A percentile compares a stretch with the other conserved stretches of the same genome.
These are phyloP conservation scores for Apiospora phragmitis DNA, from an alignment of 2,329 filamentous ascomycete genomes.

Conservation along the genomic window DNA sequence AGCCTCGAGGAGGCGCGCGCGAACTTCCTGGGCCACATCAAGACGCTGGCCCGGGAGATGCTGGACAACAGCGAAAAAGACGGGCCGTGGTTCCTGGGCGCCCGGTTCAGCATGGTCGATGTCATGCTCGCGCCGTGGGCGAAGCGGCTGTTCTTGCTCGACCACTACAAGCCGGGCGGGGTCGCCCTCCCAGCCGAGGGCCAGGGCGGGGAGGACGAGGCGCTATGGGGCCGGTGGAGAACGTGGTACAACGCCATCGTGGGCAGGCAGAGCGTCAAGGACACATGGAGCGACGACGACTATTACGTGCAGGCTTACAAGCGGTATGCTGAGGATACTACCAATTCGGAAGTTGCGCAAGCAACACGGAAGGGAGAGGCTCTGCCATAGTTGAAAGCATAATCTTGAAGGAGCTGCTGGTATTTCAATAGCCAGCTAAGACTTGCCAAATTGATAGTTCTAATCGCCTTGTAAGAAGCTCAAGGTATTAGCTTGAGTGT, in stretches of 20 bases:
- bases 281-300: constrained; percentile 68
- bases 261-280: constrained; percentile 60
- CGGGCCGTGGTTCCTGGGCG: constrained; percentile 70
- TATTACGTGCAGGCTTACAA: constrained; percentile 70
- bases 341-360: constrained; percentile 61
- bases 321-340: constrained; percentile 65
- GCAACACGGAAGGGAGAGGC: constrained; percentile 62
- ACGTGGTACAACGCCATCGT: constrained; percentile 63
- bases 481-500: neutral
- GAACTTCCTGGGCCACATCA: constrained; percentile 60
- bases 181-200: constrained; percentile 41
- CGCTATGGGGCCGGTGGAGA: constrained; percentile 64
- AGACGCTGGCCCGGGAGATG: constrained; percentile 64
- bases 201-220: constrained; percentile 44
- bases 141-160: constrained; percentile 70
- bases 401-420: neutral
- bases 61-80: constrained; percentile 31
- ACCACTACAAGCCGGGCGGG: constrained; percentile 68
- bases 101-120: constrained; percentile 66
- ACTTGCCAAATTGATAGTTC: too few relatives aligned
- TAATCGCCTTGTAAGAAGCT: neutral
- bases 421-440: neutral
- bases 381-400: constrained; percentile 51
- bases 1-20: constrained; percentile 53
- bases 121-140: constrained; percentile 73